phyloP scores from a whole-genome alignment of 805 yeast genomes.

The Saccharomycopsis sp. region DNA sequence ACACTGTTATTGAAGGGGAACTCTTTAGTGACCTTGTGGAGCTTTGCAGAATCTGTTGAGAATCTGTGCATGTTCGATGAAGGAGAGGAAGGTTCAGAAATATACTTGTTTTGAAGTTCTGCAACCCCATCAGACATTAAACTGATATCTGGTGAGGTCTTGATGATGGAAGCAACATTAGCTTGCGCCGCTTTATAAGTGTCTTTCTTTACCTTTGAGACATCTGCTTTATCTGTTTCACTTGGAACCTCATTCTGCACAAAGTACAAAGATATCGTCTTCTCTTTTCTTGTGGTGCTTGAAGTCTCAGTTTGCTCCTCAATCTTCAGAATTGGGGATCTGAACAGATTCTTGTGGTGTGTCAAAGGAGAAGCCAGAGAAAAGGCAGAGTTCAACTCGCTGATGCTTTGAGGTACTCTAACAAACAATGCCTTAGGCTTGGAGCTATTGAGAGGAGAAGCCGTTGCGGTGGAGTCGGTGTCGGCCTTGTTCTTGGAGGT shows the following conservation, averaged over 20 bases:
- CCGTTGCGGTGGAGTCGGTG: background rate
- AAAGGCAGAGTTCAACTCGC: constrained; percentile 1
- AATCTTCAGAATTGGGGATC: too few species aligned
- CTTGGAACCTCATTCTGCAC: background rate
- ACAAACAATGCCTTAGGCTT: constrained; percentile 2
- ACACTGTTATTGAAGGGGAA: constrained; percentile 11
- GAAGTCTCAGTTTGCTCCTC: too few species aligned
- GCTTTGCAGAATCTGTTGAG: background rate
- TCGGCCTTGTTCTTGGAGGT: background rate
- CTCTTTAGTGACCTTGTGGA: background rate
- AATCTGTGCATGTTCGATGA: background rate
- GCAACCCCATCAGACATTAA: constrained; percentile 5
- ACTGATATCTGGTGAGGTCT: too few species aligned
- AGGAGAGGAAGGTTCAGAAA: constrained; percentile 18
- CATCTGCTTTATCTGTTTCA: background rate
- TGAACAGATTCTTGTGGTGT: background rate
- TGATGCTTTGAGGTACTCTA: constrained; percentile 8
- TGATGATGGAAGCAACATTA: background rate
- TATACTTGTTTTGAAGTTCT: constrained; percentile 12
- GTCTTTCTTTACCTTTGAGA: background rate
- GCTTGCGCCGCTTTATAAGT: background rate
- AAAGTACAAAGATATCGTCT: too few species aligned
- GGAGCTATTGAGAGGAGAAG: background rate
- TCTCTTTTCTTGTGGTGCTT: too few species aligned
- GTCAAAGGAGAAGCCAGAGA: background rate